phyloP scores from a whole-genome alignment of 106 monocot genomes.

The Gastrodia elata region DNA sequence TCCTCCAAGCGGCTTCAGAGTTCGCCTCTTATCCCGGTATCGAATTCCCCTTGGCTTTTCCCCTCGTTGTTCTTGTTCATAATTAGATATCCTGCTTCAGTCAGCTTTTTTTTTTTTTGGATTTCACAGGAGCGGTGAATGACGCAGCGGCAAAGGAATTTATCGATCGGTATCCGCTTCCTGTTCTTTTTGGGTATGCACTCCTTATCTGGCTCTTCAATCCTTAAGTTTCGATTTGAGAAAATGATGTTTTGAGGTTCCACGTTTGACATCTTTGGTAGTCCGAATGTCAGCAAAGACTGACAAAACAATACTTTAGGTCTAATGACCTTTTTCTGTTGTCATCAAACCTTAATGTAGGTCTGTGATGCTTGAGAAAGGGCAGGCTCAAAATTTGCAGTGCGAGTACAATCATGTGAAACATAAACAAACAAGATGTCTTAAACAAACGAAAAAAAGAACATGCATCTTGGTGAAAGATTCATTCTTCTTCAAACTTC shows the following conservation, averaged over 20 bases:
- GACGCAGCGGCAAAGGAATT: conserved; percentile 73
- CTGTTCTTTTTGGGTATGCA: conserved; percentile 41
- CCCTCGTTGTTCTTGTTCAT: neutral
- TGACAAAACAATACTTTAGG: neutral
- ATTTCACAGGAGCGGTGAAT: conserved; percentile 2
- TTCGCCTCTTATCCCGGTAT: conserved; percentile 78
- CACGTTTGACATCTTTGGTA: neutral
- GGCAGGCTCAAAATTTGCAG: too few species aligned
- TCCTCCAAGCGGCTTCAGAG: conserved; percentile 66
- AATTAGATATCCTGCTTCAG: neutral
- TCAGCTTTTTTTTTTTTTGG: neutral
- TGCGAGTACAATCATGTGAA: too few species aligned
- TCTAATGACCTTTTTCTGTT: neutral
- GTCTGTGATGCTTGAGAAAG: too few species aligned
- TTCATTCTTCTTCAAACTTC: too few species aligned
- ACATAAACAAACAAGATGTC: too few species aligned
- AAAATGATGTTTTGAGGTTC: neutral
- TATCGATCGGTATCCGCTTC: conserved; percentile 76
- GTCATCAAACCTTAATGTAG: neutral
- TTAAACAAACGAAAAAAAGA: too few species aligned
- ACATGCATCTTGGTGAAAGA: too few species aligned
- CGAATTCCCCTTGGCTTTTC: neutral
- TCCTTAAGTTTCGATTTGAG: neutral
- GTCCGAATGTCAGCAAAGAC: neutral
- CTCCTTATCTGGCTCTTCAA: neutral